A percentile compares a stretch with the other conserved stretches of the same genome.
Evolutionary conservation across 2,329 filamentous ascomycete species (phyloP).

Genomic region (Epichloe coenophiala): DNA sequence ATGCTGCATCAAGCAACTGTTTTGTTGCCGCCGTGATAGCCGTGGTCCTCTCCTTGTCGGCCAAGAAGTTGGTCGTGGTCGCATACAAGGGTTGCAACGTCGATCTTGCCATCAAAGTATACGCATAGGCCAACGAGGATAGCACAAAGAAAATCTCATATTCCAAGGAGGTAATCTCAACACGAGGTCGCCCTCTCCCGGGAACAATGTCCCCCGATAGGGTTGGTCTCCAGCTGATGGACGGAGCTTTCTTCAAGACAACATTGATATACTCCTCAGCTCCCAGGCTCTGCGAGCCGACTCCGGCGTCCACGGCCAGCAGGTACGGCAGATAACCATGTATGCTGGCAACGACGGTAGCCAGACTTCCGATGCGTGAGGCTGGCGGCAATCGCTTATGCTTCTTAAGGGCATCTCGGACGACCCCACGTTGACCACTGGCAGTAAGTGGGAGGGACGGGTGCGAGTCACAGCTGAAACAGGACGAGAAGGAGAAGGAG

Average conservation of each 20-base stretch:
- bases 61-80: conserved; percentile 45
- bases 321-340: conserved; percentile 76
- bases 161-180: conserved; percentile 60
- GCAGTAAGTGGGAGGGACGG: conserved; percentile 75
- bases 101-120: conserved; percentile 58
- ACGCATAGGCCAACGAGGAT: conserved; percentile 60
- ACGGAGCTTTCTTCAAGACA: conserved; percentile 43
- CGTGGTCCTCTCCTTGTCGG: conserved; percentile 50
- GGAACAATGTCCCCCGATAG: conserved; percentile 50
- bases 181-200: conserved; percentile 49
- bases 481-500: conserved; percentile 66
- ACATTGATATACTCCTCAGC: conserved; percentile 52
- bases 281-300: conserved; percentile 34
- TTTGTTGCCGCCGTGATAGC: conserved; percentile 65
- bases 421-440: conserved; percentile 70
- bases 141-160: conserved; percentile 74
- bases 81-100: conserved; percentile 62
- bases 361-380: conserved; percentile 58
- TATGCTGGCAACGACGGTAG: conserved; percentile 53
- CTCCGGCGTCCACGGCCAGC: conserved; percentile 58
- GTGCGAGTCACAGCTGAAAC: conserved; percentile 67
- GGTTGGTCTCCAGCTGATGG: conserved; percentile 75
- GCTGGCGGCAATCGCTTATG: conserved; percentile 72
- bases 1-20: conserved; percentile 63
- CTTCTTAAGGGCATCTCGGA: conserved; percentile 73